These are phyloP conservation scores for Pinus taeda DNA, from an alignment of 75 land plant genomes.

Conservation along the genomic window DNA sequence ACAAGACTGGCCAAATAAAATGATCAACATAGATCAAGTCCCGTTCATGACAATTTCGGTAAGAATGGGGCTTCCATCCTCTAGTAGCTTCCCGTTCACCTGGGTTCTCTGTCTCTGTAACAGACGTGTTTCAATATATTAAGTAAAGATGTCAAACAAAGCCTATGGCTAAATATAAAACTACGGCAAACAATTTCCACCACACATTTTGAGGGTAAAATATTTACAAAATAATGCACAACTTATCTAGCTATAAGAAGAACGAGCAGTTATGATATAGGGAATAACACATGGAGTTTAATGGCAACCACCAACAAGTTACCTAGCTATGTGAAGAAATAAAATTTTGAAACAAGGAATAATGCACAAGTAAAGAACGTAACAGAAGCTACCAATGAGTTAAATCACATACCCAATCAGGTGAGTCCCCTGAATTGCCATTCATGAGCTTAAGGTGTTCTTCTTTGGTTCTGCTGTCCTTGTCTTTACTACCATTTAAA, in stretches of 20 bases:
- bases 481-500: slow-evolving; percentile 41
- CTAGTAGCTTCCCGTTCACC: slow-evolving; percentile 61
- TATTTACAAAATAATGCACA: too few relatives aligned
- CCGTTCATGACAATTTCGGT: slow-evolving; percentile 40
- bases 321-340: background rate
- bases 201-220: background rate
- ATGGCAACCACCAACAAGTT: too few relatives aligned
- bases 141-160: slow-evolving; percentile 1
- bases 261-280: too few relatives aligned
- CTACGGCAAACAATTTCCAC: background rate
- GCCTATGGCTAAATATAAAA: background rate
- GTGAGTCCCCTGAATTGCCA: slow-evolving; percentile 55
- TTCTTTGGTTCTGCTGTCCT: slow-evolving; percentile 71
- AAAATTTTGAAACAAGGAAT: background rate
- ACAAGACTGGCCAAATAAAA: background rate
- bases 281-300: too few relatives aligned
- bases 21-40: slow-evolving; percentile 12
- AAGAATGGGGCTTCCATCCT: slow-evolving; percentile 34
- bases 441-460: slow-evolving; percentile 74
- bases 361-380: background rate
- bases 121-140: background rate
- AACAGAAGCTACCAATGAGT: background rate
- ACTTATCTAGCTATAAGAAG: too few relatives aligned
- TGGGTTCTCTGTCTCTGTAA: slow-evolving; percentile 70
- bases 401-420: slow-evolving; percentile 44